Percentiles rank a stretch among this genome's conserved stretches.
Evolutionary conservation across 2,329 filamentous ascomycete genomes (phyloP).

Genomic region (Chrysoporthe austroafricana): DNA sequence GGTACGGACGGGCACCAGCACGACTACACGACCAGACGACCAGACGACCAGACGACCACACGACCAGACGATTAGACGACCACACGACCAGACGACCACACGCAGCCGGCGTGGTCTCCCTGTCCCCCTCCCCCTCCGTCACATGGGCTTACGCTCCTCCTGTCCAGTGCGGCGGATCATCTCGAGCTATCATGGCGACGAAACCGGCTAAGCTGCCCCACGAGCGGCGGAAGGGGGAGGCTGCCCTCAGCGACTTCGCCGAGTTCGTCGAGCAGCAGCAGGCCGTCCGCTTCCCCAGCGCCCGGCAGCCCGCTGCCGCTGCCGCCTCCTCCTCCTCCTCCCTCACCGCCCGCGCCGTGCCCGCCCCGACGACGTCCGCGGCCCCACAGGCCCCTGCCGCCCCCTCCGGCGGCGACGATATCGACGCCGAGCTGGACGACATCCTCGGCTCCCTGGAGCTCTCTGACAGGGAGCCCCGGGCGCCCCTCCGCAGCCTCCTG

Average conservation of each 20-base stretch:
- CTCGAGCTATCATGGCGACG: constrained; percentile 52
- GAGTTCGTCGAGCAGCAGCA: constrained; percentile 98
- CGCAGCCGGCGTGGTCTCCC: not conserved
- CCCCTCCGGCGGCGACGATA: constrained; percentile 40
- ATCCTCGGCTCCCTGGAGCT: constrained; percentile 88
- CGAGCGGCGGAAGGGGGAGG: constrained; percentile 85
- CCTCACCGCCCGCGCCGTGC: not conserved
- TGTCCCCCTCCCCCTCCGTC: not conserved
- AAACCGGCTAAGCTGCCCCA: constrained; percentile 66
- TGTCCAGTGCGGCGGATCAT: constrained; percentile 15
- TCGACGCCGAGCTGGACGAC: constrained; percentile 87
- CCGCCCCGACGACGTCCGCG: not conserved
- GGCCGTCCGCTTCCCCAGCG: constrained; percentile 64
- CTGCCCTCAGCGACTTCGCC: constrained; percentile 92
- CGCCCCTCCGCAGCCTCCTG: constrained; percentile 77
- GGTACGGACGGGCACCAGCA: not conserved
- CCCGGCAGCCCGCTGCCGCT: constrained; percentile 3
- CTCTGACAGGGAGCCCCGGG: constrained; percentile 68
- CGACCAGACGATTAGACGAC: not conserved
- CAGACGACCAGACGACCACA: not conserved
- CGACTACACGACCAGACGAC: not conserved
- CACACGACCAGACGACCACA: not conserved
- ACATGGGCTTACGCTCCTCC: not conserved
- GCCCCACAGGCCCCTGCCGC: constrained; percentile 36
- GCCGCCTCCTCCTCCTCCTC: too few relatives aligned